Conservation (phyloP, 805 yeast species). For the Wickerhamiella parazyma region DNA sequence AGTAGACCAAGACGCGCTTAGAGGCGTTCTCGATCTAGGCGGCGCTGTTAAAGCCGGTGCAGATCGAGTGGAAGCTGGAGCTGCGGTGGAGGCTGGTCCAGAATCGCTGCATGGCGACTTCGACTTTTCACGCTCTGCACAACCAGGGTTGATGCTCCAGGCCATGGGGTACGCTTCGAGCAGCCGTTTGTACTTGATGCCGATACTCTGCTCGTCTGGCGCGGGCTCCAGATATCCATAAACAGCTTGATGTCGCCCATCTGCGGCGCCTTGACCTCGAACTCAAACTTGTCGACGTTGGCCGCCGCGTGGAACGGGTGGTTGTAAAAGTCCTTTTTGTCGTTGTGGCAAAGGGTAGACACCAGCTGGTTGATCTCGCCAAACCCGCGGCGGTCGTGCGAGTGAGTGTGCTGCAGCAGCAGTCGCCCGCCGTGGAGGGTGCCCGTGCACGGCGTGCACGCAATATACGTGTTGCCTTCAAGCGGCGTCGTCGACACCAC, state of each 20-base stretch:
- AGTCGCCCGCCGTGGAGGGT: constrained; percentile 46
- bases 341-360: constrained; percentile 2
- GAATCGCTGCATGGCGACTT: constrained; percentile 39
- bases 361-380: constrained; percentile 4
- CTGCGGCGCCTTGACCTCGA: constrained; percentile 68
- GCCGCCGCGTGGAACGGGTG: constrained; percentile 28
- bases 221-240: constrained; percentile 18
- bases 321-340: constrained; percentile 8
- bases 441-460: constrained; percentile 34
- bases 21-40: constrained; percentile 37
- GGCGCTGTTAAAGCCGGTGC: constrained; percentile 43
- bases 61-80: constrained; percentile 45
- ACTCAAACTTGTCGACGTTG: constrained; percentile 35
- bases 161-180: constrained; percentile 47
- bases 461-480: constrained; percentile 25
- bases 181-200: constrained; percentile 14
- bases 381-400: constrained; percentile 70
- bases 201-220: not conserved
- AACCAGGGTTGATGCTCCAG: constrained; percentile 53
- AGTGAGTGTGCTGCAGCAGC: constrained; percentile 80
- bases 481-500: constrained; percentile 34
- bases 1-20: constrained; percentile 53
- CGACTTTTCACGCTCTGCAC: constrained; percentile 66
- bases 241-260: constrained; percentile 76
- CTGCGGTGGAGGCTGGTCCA: constrained; percentile 46